Percentiles rank a stretch among this genome's conserved stretches.
These are phyloP conservation scores for Suillus spraguei DNA, from an alignment of 768 basidiomycete species.

Conservation along the genomic window DNA sequence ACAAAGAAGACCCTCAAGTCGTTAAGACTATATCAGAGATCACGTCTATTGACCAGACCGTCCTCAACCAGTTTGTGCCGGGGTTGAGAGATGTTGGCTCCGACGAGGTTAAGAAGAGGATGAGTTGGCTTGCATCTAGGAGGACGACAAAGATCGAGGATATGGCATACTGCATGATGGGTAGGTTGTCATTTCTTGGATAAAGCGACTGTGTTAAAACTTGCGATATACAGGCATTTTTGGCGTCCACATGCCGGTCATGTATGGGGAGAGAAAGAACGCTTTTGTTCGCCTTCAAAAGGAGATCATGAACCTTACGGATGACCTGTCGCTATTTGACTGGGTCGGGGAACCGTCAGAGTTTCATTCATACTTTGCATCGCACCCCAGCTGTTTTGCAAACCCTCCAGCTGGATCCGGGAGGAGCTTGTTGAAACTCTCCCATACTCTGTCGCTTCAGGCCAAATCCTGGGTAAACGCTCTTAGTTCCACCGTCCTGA, in stretches of 20 bases:
- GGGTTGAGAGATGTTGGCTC: constrained; percentile 18
- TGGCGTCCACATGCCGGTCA: constrained; percentile 29
- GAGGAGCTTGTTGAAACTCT: not conserved
- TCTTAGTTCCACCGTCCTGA: constrained; percentile 18
- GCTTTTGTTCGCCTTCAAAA: constrained; percentile 30
- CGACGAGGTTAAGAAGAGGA: constrained; percentile 24
- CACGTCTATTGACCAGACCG: constrained; percentile 18
- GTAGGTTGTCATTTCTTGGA: constrained; percentile 11
- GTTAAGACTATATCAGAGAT: constrained; percentile 19
- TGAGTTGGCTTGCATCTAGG: constrained; percentile 31
- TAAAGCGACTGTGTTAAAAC: constrained; percentile 6
- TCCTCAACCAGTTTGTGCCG: constrained; percentile 25
- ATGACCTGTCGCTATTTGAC: constrained; percentile 30
- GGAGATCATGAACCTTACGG: constrained; percentile 30
- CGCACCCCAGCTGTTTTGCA: constrained; percentile 24
- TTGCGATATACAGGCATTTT: constrained; percentile 23
- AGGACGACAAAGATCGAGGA: constrained; percentile 33
- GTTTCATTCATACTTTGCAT: constrained; percentile 29
- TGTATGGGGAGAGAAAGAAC: constrained; percentile 27
- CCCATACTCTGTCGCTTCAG: constrained; percentile 7
- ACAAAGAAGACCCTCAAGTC: constrained; percentile 27
- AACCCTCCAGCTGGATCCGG: constrained; percentile 1
- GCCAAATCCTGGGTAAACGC: constrained; percentile 14
- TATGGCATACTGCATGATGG: constrained; percentile 30
- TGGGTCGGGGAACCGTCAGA: constrained; percentile 29